Evolutionary conservation across 1,139 yeast genomes (phyloP), one percentile per base, ranked within the genome.

Genomic region (Yamadazyma dushanensis): DNA sequence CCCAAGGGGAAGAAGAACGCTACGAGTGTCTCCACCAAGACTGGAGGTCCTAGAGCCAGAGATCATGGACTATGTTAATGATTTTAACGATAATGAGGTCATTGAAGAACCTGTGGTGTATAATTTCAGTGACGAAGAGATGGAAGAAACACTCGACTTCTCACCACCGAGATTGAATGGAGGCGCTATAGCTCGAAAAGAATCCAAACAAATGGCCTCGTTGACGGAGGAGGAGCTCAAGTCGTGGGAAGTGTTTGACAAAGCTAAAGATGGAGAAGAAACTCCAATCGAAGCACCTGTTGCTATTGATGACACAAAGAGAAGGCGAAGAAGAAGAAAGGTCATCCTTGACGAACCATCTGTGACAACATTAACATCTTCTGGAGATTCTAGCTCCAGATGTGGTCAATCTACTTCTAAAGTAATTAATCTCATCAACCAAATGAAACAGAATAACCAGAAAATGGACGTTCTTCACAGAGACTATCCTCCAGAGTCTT

Each of bases 161-260:
- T n/a, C 13, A 10, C 11, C 9, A 11, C 43, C 38, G 9, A 37
- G 57, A 8, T 51, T 66, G 8, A 70, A 70, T 45, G 76, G 76
- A 2, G 76, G 76, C 0, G 65, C 65, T 1, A 43, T 66, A 8
- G 53, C 59, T 16, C 48, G 76, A 31, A 56, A 65, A 30, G 76
- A 69, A 40, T 54, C 54, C 16, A 54, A 61, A 14, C 66, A 57
- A 21, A 39, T 50, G 7, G 56, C 59, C 35, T 52, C 49, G 25
- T 47, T 68, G 15, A 55, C 69, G 1, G 46, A 54, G 9, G 76
- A 69, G 17, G 76, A 70, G 40, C 44, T 56, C 5, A 51, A 52
- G 31, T 59, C 75, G 1, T 70, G 76, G 76, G 61, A 59, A 16
- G 37, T 58, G 27, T 69, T 68, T 41, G 72, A 70, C 4, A 51